Evolutionary conservation across 202 grass and related monocot genomes (phyloP), one percentile per base, ranked within the genome.

Genomic region (Hordeum pubiflorum): DNA sequence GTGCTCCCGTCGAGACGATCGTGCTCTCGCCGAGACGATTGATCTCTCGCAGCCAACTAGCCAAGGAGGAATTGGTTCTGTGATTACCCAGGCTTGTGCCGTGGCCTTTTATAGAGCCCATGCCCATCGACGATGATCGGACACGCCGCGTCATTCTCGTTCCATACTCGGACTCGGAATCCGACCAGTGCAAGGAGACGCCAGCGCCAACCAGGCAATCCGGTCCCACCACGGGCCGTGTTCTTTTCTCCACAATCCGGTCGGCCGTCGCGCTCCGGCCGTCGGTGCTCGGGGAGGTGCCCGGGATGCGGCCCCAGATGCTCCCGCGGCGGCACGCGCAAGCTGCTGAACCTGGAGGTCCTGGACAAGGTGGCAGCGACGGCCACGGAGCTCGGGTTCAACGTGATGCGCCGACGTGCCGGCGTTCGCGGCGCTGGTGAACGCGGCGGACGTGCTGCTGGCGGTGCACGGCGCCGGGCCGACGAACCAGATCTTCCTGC

Each of bases 401-500:
- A 89, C 58, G 90, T 93, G 60, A 78, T 86, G 2, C 3, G 77
- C 81, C 1, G 81, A 97, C 46, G 71, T 97, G 24, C 33, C 74
- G 0, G 37, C 83, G 26, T 97, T 91, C 82, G 88, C 93, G 10
- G 79, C 84, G 7, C 61, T 8, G 36, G 7, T 37, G 36, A 97
- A 97, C 77, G 58, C 82, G 0, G 89, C 80, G 31, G 94, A 97
- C 63, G 94, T 90, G 62, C 69, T 97, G 26, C 55, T 97, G 33
- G 94, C 91, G 6, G 91, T 93, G 57, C 94, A 97, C 82, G 91
- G 94, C 13, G 91, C 94, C 6, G 94, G 94, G 26, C 80, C 93
- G 39, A 93, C 94, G 3, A 97, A 97, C 89, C 79, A 93, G 79
- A 75, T 97, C 50, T 93, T 97, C 72, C 91, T 91, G 21, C 94